A percentile compares a stretch with the other conserved stretches of the same genome.
These are phyloP conservation scores for Hirsutella minnesotensis DNA, from an alignment of 2,329 filamentous ascomycete genomes.

Conservation along the genomic window DNA sequence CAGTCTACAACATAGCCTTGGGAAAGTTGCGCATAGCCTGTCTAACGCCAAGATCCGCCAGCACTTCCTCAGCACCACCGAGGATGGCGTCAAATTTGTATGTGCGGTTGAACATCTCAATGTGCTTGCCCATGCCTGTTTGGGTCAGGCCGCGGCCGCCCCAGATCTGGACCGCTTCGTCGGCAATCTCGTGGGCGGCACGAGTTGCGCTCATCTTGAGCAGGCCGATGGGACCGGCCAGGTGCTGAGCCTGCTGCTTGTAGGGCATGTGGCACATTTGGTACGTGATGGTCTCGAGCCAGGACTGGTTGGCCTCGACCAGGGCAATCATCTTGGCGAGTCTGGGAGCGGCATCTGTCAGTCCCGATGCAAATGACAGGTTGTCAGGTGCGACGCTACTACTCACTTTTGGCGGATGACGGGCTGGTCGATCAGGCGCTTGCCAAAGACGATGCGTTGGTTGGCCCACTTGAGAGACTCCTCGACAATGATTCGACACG, in stretches of 20 bases:
- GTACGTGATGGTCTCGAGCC: slow-evolving; percentile 75
- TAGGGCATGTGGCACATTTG: slow-evolving; percentile 85
- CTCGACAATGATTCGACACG: slow-evolving; percentile 59
- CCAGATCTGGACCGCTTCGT: slow-evolving; percentile 77
- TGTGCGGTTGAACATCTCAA: slow-evolving; percentile 76
- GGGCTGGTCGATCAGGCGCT: slow-evolving; percentile 71
- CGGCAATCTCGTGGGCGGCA: slow-evolving; percentile 70
- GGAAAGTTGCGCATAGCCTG: slow-evolving; percentile 80
- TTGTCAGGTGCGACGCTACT: not conserved
- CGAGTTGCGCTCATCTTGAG: slow-evolving; percentile 71
- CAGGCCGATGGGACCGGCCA: slow-evolving; percentile 71
- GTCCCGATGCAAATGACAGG: not conserved
- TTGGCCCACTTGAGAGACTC: slow-evolving; percentile 84
- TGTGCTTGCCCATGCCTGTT: slow-evolving; percentile 68
- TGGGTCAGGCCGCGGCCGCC: slow-evolving; percentile 72
- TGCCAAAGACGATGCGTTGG: slow-evolving; percentile 74
- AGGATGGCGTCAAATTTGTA: slow-evolving; percentile 74
- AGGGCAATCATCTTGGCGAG: slow-evolving; percentile 80
- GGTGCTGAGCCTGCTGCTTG: slow-evolving; percentile 58
- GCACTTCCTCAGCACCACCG: slow-evolving; percentile 72
- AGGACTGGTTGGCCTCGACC: slow-evolving; percentile 71
- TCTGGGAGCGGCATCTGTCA: slow-evolving; percentile 22
- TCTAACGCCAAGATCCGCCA: slow-evolving; percentile 69
- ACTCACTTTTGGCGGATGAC: slow-evolving; percentile 68
- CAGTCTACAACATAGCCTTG: slow-evolving; percentile 60